Percentiles rank a stretch among this genome's conserved stretches.
Evolutionary conservation across 2,329 filamentous ascomycete genomes (phyloP).

Genomic region (Penicillium corylophilum): DNA sequence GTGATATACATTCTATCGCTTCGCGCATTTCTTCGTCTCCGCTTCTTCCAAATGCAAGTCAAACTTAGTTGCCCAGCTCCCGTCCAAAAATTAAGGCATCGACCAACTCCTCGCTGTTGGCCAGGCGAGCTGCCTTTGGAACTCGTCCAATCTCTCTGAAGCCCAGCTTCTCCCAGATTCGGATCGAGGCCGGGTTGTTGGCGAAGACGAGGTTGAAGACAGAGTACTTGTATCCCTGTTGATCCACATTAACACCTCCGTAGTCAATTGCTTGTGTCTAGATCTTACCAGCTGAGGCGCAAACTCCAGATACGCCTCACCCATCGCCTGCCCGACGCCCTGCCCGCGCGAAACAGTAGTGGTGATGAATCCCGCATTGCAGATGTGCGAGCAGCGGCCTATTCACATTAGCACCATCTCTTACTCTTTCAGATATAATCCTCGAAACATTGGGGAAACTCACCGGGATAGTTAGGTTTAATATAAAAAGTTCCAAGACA

Average conservation of each 20-base stretch:
- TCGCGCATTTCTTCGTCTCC: background rate
- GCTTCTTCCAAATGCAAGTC: background rate
- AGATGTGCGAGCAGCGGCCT: slow-evolving; percentile 43
- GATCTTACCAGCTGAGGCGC: slow-evolving; percentile 36
- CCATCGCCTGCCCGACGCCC: slow-evolving; percentile 39
- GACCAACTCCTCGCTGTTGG: slow-evolving; percentile 38
- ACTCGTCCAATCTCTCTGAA: slow-evolving; percentile 40
- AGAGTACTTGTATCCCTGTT: slow-evolving; percentile 43
- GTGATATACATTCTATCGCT: background rate
- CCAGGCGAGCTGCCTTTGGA: slow-evolving; percentile 35
- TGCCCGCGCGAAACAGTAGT: slow-evolving; percentile 32
- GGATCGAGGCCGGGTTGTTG: slow-evolving; percentile 40
- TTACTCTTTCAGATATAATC: background rate
- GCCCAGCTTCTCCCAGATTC: slow-evolving; percentile 41
- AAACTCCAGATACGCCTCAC: slow-evolving; percentile 37
- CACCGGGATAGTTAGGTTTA: slow-evolving; percentile 44
- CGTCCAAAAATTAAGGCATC: slow-evolving; percentile 42
- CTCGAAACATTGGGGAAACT: slow-evolving; percentile 4
- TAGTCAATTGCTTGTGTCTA: background rate
- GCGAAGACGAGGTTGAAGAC: slow-evolving; percentile 44
- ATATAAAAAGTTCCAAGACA: slow-evolving; percentile 44
- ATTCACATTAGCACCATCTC: background rate
- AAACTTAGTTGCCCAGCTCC: slow-evolving; percentile 25
- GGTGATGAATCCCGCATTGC: slow-evolving; percentile 40
- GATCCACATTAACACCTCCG: too few relatives aligned